phyloP scores from a whole-genome alignment of 805 yeast genomes.

The Metschnikowia colocasiae region DNA sequence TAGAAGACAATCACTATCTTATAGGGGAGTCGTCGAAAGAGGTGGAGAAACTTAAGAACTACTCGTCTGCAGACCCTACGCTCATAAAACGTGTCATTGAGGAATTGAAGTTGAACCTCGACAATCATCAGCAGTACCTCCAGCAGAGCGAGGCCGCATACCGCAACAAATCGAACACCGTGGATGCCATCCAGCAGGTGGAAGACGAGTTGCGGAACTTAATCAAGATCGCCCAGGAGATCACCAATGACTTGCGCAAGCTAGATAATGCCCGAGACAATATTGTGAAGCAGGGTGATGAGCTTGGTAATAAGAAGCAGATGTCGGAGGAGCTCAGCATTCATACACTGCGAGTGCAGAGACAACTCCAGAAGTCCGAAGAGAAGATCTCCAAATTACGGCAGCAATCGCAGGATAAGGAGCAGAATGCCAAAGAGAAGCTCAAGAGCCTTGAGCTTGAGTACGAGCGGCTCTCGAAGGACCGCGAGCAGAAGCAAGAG shows the following conservation, averaged over 20 bases:
- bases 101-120: conserved; percentile 47
- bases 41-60: conserved; percentile 55
- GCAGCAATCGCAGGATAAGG: conserved; percentile 44
- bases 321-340: conserved; percentile 40
- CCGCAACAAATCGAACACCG: conserved; percentile 49
- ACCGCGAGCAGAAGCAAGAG: conserved; percentile 45
- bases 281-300: conserved; percentile 28
- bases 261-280: conserved; percentile 40
- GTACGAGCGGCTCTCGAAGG: conserved; percentile 47
- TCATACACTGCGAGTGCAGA: conserved; percentile 43
- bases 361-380: conserved; percentile 46
- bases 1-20: conserved; percentile 59
- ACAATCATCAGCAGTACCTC: conserved; percentile 27
- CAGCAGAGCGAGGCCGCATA: conserved; percentile 39
- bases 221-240: conserved; percentile 50
- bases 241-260: conserved; percentile 43
- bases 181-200: conserved; percentile 52
- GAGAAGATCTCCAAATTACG: conserved; percentile 46
- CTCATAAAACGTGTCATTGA: conserved; percentile 49
- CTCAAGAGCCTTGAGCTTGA: conserved; percentile 43
- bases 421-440: conserved; percentile 38
- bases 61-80: conserved; percentile 58
- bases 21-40: conserved; percentile 55
- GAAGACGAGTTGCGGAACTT: conserved; percentile 41
- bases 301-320: conserved; percentile 34